Base-by-base conservation (phyloP, 2,329 filamentous ascomycete species). In the Chaetomium sp. region DNA sequence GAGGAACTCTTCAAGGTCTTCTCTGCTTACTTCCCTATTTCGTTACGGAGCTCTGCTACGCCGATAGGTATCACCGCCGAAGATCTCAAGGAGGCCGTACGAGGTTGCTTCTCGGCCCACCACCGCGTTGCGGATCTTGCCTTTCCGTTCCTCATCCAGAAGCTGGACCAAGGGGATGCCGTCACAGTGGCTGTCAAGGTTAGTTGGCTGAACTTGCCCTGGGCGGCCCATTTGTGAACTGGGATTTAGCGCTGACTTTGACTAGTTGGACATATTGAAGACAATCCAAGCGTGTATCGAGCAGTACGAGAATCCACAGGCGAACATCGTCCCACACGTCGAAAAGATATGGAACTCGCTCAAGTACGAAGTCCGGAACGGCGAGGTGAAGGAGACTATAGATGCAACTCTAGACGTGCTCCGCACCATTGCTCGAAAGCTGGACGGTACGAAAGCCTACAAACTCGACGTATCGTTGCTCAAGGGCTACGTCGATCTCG, bases 351-450 rank as follows among this genome's bases (percentile, higher is more conserved):
- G 85, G 85, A 78, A 78, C 33, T 84, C 84, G n/a, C 80, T 87
- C 55, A 87, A 87, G 71, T 87, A 86, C 66, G 85, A 87, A 68
- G 85, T 87, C 13, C 82, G 85, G 38, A 86, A 87, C 61, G 85
- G 85, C 13, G 85, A 87, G 65, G 79, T 85, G 9, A 80, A 83
- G 65, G 85, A 87, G 66, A 81, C 81, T 0, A 83, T 87, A 16
- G 82, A 85, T 71, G 81, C 81, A 3, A 86, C 85, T 0, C 74
- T 87, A 19, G 81, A 82, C 54, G 82, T 85, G 3, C 79, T 87
- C 60, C 79, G 81, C 38, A 77, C 82, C 10, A 76, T 86, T 2
- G 77, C 83, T 0, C 77, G 74, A 9, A 77, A 78, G 55, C 76
- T 87, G 3, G 76, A 79, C 10, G 79, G 76, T 3, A 69, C 69